Evolutionary conservation across 2,329 filamentous ascomycete species (phyloP).

Genomic region (Xenoacremonium recifei): DNA sequence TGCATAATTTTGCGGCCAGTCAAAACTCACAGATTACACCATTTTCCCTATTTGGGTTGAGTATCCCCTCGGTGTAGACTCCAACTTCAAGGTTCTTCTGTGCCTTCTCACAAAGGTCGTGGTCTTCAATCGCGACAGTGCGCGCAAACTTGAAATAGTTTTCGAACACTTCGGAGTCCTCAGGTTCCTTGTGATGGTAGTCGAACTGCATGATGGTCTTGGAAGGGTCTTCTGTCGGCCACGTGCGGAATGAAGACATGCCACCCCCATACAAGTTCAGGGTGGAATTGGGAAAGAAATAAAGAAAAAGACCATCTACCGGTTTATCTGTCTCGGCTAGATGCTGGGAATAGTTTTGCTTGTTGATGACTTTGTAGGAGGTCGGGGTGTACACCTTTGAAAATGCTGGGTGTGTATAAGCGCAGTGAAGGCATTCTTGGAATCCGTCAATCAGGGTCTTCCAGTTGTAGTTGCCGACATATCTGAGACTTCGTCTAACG

Average conservation of each 20-base stretch:
- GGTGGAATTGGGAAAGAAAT: slow-evolving; percentile 56
- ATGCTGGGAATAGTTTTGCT: slow-evolving; percentile 55
- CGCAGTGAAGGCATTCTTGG: slow-evolving; percentile 58
- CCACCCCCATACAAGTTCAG: slow-evolving; percentile 58
- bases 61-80: slow-evolving; percentile 52
- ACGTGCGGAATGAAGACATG: slow-evolving; percentile 56
- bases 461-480: slow-evolving; percentile 52
- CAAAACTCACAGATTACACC: slow-evolving; percentile 38
- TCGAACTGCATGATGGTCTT: slow-evolving; percentile 58
- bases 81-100: slow-evolving; percentile 53
- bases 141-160: slow-evolving; percentile 56
- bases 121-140: slow-evolving; percentile 56
- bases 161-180: slow-evolving; percentile 50
- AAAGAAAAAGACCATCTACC: slow-evolving; percentile 54
- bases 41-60: slow-evolving; percentile 55
- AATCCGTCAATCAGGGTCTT: slow-evolving; percentile 57
- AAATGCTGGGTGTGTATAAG: slow-evolving; percentile 58
- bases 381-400: slow-evolving; percentile 53
- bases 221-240: slow-evolving; percentile 47
- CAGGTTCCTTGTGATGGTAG: slow-evolving; percentile 50
- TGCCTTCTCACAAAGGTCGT: slow-evolving; percentile 55
- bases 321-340: slow-evolving; percentile 52
- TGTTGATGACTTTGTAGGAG: slow-evolving; percentile 53
- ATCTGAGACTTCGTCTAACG: slow-evolving; percentile 51
- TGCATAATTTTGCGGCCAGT: background rate